Evolutionary conservation across 768 basidiomycete genomes (phyloP), one percentile per base, ranked within the genome.

Genomic region (Leccinellum rugosiceps): DNA sequence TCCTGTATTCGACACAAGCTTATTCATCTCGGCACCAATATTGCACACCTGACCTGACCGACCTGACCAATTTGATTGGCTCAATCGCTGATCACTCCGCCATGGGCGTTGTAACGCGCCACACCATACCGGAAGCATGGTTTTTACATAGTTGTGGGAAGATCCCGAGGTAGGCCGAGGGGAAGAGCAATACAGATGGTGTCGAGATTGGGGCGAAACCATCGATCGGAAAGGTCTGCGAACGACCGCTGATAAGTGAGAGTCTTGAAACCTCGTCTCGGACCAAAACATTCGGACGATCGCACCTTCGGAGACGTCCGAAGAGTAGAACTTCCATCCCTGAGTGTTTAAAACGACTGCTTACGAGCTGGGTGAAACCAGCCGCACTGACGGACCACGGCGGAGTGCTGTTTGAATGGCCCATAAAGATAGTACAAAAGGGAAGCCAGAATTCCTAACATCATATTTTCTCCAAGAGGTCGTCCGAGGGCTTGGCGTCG

Each of bases 361-460:
- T 50, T 28, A 34, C 31, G 52, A 46, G 45, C 21, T 55, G 30
- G 48, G 35, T 56, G 60, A 61, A 68, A 68, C 64, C 34, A 34
- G 47, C 49, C 49, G 31, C 48, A 44, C 49, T 15, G 21, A 23
- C 41, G 48, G 38, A 28, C 21, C 44, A 38, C 7, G 14, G 32
- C 50, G 48, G 44, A 28, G n/a, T 43, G 32, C 17, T 14, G 46
- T 35, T 56, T 41, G 38, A 34, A 55, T 51, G 52, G 10, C 47
- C 35, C 32, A n/a, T 19, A 53, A 58, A 47, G 49, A 48, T 32
- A 38, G 47, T 28, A 51, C 26, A 43, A 66, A 58, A 53, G 54
- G 55, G 43, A 35, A 31, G 30, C 21, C 25, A 31, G 30, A 13
- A 30, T 50, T 23, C 21, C 51, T 59, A 25, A 25, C 44, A 25